Evolutionary conservation across 1,139 yeast species (phyloP).

Genomic region (Suhomyces ambrosiae): DNA sequence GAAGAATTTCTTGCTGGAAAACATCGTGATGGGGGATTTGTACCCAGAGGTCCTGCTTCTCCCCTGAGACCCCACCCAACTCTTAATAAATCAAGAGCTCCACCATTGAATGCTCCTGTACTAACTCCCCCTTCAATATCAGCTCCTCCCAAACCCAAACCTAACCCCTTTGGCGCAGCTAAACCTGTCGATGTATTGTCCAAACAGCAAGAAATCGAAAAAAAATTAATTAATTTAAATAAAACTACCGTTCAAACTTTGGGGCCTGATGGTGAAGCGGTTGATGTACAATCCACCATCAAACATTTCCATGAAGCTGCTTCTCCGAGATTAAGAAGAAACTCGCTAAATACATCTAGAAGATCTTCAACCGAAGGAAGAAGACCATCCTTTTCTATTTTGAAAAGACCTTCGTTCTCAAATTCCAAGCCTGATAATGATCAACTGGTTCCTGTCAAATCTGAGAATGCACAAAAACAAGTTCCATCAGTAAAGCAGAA

Average conservation of each 20-base stretch:
- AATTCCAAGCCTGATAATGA: constrained; percentile 1
- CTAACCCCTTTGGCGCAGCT: constrained; percentile 51
- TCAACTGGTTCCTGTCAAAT: background rate
- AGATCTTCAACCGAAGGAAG: constrained; percentile 20
- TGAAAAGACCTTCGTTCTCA: constrained; percentile 12
- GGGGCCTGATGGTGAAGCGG: constrained; percentile 30
- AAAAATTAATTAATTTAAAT: constrained; percentile 52
- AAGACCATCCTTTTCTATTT: constrained; percentile 23
- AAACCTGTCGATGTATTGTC: constrained; percentile 49
- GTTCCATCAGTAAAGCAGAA: background rate
- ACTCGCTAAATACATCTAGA: constrained; percentile 14
- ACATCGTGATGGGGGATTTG: constrained; percentile 16
- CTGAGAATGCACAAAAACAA: background rate
- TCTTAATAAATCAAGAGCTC: constrained; percentile 1
- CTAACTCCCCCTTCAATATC: constrained; percentile 11
- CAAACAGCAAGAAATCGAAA: constrained; percentile 45
- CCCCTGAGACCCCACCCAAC: constrained; percentile 7
- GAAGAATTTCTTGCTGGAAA: constrained; percentile 32
- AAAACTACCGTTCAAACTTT: constrained; percentile 60
- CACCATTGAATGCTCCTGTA: constrained; percentile 6
- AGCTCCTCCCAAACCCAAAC: constrained; percentile 28
- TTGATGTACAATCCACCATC: constrained; percentile 20
- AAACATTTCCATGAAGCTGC: constrained; percentile 18
- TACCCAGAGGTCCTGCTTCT: constrained; percentile 4
- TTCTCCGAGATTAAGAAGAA: constrained; percentile 19